Evolutionary conservation across 306 rosid genomes (phyloP).

Genomic region (Canavalia ensiformis): DNA sequence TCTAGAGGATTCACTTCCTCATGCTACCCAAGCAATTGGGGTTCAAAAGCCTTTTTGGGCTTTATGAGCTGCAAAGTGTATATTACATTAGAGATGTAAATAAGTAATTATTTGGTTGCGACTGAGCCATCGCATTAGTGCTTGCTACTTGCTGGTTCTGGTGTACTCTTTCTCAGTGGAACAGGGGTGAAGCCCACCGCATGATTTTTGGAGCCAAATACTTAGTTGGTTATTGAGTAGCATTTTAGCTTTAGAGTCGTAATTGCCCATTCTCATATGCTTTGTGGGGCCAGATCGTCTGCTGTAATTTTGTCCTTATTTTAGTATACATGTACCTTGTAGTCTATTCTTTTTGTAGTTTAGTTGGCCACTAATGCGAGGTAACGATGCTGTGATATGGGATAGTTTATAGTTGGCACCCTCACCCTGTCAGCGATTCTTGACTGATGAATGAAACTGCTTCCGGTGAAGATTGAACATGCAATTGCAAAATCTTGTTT

Average conservation of each 20-base stretch:
- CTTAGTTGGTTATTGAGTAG: slow-evolving; percentile 36
- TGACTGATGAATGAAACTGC: slow-evolving; percentile 20
- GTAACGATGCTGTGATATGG: slow-evolving; percentile 28
- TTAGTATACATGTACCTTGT: slow-evolving; percentile 43
- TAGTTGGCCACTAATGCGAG: slow-evolving; percentile 23
- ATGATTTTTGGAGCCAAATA: slow-evolving; percentile 34
- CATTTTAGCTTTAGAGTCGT: slow-evolving; percentile 31
- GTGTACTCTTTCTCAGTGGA: slow-evolving; percentile 7
- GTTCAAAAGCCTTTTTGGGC: slow-evolving; percentile 93
- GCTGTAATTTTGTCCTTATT: slow-evolving; percentile 38
- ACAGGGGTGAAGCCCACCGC: slow-evolving; percentile 9
- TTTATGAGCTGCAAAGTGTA: slow-evolving; percentile 55
- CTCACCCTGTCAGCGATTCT: not conserved
- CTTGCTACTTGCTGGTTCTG: slow-evolving; percentile 36
- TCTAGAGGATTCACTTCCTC: slow-evolving; percentile 55
- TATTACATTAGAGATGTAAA: slow-evolving; percentile 47
- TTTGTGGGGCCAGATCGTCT: slow-evolving; percentile 15
- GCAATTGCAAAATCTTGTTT: slow-evolving; percentile 1
- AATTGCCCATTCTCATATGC: slow-evolving; percentile 31
- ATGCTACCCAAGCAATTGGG: slow-evolving; percentile 46
- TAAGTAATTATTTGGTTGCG: slow-evolving; percentile 6
- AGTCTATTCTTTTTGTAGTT: slow-evolving; percentile 31
- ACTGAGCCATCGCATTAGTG: slow-evolving; percentile 34
- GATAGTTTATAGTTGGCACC: slow-evolving; percentile 10
- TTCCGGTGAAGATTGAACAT: slow-evolving; percentile 14